phyloP scores from a whole-genome alignment of 2,329 filamentous ascomycete species.

The Helminthosporium solani region DNA sequence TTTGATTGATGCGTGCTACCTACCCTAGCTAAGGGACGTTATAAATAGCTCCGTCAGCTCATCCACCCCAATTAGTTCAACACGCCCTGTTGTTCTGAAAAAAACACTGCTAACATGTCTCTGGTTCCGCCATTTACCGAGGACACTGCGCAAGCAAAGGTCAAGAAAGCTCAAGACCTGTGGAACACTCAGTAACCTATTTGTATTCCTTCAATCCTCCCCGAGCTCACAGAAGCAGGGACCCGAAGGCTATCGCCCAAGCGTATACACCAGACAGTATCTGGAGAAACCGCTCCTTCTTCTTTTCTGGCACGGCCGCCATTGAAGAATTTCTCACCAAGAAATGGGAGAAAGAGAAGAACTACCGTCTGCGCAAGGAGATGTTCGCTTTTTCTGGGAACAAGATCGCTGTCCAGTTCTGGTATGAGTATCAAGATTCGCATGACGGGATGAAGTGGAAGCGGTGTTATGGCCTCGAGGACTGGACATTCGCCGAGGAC shows the following conservation, averaged over 20 bases:
- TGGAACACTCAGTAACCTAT: conserved; percentile 72
- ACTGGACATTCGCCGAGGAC: conserved; percentile 72
- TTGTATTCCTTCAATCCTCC: not conserved
- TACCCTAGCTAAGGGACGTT: too few relatives aligned
- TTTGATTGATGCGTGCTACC: too few relatives aligned
- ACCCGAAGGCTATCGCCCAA: conserved; percentile 64
- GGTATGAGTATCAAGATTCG: conserved; percentile 77
- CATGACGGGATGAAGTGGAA: conserved; percentile 63
- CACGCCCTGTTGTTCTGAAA: not conserved
- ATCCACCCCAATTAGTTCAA: too few relatives aligned
- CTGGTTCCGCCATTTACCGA: conserved; percentile 70
- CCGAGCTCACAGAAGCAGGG: conserved; percentile 45
- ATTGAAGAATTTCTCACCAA: conserved; percentile 68
- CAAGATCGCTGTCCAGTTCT: conserved; percentile 85
- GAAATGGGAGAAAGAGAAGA: conserved; percentile 73
- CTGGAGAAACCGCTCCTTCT: conserved; percentile 76
- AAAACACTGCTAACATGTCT: conserved; percentile 37
- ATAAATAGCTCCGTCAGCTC: too few relatives aligned
- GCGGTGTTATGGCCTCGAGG: conserved; percentile 80
- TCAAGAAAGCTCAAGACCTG: conserved; percentile 78
- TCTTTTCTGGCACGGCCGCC: conserved; percentile 66
- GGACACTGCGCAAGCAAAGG: conserved; percentile 71
- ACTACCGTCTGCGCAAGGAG: conserved; percentile 77
- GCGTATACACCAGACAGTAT: conserved; percentile 75
- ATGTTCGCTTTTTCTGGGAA: conserved; percentile 75